Base-by-base conservation (phyloP, 1,284 basidiomycete species). In the Paramarasmius palmivorus region DNA sequence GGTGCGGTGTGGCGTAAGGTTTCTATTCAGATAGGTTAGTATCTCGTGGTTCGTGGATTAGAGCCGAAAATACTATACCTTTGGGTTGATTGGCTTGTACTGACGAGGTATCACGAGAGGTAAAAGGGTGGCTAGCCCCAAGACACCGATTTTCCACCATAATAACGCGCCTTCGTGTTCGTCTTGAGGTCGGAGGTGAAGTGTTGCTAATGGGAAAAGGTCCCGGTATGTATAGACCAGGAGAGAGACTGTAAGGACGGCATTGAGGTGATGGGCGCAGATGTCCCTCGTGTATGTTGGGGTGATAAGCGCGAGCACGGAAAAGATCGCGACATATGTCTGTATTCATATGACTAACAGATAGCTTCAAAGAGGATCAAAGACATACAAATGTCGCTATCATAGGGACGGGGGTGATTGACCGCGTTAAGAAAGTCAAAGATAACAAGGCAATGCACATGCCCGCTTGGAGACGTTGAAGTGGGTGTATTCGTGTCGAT, bases 121-220 rank as follows among this genome's bases (percentile, higher is more conserved):
- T 32, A 46, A n/a, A 4, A 29, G n/a, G 9, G 25, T 15, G 5
- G 44, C 44, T 14, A 26, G 10, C 14, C 23, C 26, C 8, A 46
- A n/a, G n/a, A 46, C 8, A 4, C 44, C 44, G 15, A 46, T 32
- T n/a, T 46, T 46, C 25, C 22, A 26, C 44, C 44, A 46, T 15
- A 46, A n/a, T 14, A 46, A 15, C 9, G 17, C 22, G 9, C 44
- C 44, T 49, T 60, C 57, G 12, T 19, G 32, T 22, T 48, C n/a
- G 25, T 46, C 44, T n/a, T 29, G 22, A 14, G 52, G 52, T n/a
- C 14, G 10, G 1, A 32, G 14, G 25, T 23, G 32, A 36, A 48
- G 49, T 20, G 52, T 53, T 8, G 52, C 52, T 22, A 53, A 23
- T 9, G 52, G 52, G 37, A 53, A 41, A 3, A 53, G 35, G n/a